Conservation (phyloP, 2,329 filamentous ascomycete species). For the Trichophyton simii region DNA sequence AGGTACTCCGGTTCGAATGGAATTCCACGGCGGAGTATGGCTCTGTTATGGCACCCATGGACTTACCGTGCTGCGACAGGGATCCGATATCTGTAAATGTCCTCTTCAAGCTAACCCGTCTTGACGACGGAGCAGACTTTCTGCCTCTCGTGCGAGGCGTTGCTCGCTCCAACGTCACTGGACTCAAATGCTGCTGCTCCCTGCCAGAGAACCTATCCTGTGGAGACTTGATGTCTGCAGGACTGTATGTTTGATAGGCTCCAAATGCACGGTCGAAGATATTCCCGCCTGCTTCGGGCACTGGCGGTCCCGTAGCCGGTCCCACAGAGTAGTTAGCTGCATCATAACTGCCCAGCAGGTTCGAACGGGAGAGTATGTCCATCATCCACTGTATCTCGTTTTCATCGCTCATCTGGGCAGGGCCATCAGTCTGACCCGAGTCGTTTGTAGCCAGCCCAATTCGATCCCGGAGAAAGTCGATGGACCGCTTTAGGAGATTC, state of each 20-base stretch:
- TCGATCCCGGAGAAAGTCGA: conserved; percentile 93
- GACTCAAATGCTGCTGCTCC: background rate
- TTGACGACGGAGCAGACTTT: conserved; percentile 39
- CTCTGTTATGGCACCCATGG: conserved; percentile 73
- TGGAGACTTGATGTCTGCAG: background rate
- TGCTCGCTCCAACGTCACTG: conserved; percentile 16
- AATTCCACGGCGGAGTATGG: conserved; percentile 55
- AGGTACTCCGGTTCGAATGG: conserved; percentile 25
- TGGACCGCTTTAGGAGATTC: conserved; percentile 80
- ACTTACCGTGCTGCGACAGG: conserved; percentile 63
- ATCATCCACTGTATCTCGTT: conserved; percentile 81
- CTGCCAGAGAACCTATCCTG: conserved; percentile 3
- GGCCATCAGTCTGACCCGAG: conserved; percentile 66
- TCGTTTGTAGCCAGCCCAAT: conserved; percentile 68
- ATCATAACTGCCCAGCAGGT: conserved; percentile 58
- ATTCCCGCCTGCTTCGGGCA: conserved; percentile 55
- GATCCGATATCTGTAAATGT: conserved; percentile 76
- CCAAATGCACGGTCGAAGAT: conserved; percentile 75
- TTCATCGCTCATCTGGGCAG: conserved; percentile 71
- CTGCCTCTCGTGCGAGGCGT: conserved; percentile 22
- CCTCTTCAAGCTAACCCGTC: conserved; percentile 62
- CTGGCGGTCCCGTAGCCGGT: conserved; percentile 69
- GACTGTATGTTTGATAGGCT: conserved; percentile 19
- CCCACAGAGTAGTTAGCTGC: conserved; percentile 39
- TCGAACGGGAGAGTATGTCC: conserved; percentile 70